Base-by-base conservation (phyloP, 140 eudicot genomes). In the Stevia rebaudiana region DNA sequence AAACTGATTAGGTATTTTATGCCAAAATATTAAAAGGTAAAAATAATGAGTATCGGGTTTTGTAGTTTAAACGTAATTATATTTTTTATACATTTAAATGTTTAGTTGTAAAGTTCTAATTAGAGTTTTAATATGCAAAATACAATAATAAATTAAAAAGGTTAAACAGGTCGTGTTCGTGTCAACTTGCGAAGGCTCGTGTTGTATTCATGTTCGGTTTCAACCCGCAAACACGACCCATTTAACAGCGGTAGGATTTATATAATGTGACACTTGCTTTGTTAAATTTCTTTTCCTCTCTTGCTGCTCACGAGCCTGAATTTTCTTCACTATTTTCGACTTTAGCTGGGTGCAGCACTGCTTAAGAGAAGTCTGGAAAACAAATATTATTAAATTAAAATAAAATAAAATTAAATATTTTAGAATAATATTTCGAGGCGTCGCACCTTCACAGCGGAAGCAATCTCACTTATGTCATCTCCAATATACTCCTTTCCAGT, bases 401-500 rank as follows among this genome's bases (percentile, higher is more conserved):
- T n/a, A n/a, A n/a, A n/a, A n/a, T n/a, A 46, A 62, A 52, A 42
- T 19, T 53, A 44, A 12, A 6, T 40, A 12, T 1, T n/a, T 39
- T 15, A n/a, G 36, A 28, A 61, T 16, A 61, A 10, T 11, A 17
- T 8, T 48, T 48, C 19, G 17, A 60, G 13, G 31, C 15, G 65
- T 51, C 74, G 0, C 55, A 94, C 99, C 90, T 94, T 94, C 63
- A 94, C 97, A 65, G 99, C 97, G 47, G 86, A 70, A 69, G 90
- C 97, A 77, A 94, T 94, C 75, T 94, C 99, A 63, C 94, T 94
- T 57, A 94, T 94, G 78, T 94, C 99, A 78, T 94, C 99, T 43
- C 99, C 99, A 68, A 94, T 94, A 71, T 94, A 94, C 63, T 94
- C 97, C 81, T 94, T 94, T 64, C 99, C 99, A 11, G 99, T 94